Evolutionary conservation across 495 filamentous ascomycete genomes (phyloP).

Genomic region (Podospora australis): DNA sequence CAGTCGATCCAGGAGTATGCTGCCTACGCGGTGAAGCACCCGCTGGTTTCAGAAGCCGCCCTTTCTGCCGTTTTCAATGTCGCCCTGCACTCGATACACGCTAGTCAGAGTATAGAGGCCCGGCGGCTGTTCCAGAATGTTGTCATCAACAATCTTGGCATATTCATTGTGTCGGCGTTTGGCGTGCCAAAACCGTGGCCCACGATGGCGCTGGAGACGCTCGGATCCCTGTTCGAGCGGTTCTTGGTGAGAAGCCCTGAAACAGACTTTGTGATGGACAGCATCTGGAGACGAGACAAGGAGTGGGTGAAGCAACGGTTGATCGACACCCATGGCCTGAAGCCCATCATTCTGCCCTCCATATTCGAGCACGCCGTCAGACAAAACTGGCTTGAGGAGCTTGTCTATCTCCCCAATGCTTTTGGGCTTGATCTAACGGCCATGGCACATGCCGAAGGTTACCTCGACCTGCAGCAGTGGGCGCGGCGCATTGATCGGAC

Average conservation of each 20-base stretch:
- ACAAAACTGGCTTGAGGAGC: slow-evolving; percentile 74
- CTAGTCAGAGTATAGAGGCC: slow-evolving; percentile 59
- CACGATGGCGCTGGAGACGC: slow-evolving; percentile 46
- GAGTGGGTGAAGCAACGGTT: slow-evolving; percentile 74
- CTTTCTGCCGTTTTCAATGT: slow-evolving; percentile 75
- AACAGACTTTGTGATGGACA: slow-evolving; percentile 78
- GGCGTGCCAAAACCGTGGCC: slow-evolving; percentile 54
- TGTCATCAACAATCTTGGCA: slow-evolving; percentile 60
- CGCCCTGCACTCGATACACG: slow-evolving; percentile 57
- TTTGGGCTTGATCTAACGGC: slow-evolving; percentile 87
- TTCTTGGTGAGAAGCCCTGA: slow-evolving; percentile 47
- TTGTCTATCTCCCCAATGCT: slow-evolving; percentile 65
- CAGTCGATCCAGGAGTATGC: slow-evolving; percentile 64
- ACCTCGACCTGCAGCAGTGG: slow-evolving; percentile 80
- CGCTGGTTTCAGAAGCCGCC: slow-evolving; percentile 81
- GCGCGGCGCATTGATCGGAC: slow-evolving; percentile 55
- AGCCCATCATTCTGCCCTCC: slow-evolving; percentile 64
- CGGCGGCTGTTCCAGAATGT: slow-evolving; percentile 60
- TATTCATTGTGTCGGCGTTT: slow-evolving; percentile 75
- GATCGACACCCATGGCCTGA: slow-evolving; percentile 67
- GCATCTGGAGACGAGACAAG: slow-evolving; percentile 81
- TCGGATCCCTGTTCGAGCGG: slow-evolving; percentile 46
- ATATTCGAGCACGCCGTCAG: slow-evolving; percentile 78
- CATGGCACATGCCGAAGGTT: slow-evolving; percentile 73
- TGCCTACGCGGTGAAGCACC: slow-evolving; percentile 70